Evolutionary conservation across 768 basidiomycete genomes (phyloP).

Genomic region (Brasilioporus rufonigricans): DNA sequence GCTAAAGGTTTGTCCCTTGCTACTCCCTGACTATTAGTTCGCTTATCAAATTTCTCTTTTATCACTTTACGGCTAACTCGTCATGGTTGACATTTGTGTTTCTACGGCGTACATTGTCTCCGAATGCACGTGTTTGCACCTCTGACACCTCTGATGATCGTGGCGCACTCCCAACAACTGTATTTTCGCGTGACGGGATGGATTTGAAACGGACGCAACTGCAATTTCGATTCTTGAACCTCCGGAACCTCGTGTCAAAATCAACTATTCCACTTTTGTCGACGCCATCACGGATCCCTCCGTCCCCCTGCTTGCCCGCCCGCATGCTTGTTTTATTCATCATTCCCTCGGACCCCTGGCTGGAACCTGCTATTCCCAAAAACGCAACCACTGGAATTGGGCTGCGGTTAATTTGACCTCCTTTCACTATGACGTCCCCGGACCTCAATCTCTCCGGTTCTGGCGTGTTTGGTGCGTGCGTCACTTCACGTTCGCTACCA

Average conservation of each 20-base stretch:
- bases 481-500: constrained; percentile 4
- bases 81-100: background rate
- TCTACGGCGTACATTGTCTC: constrained; percentile 18
- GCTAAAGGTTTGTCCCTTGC: constrained; percentile 62
- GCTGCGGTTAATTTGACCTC: constrained; percentile 2
- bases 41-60: constrained; percentile 20
- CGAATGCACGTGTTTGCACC: constrained; percentile 15
- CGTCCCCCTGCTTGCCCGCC: background rate
- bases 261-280: constrained; percentile 6
- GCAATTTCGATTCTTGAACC: constrained; percentile 23
- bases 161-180: constrained; percentile 2
- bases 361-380: constrained; percentile 1
- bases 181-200: constrained; percentile 5
- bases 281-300: background rate
- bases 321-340: constrained; percentile 1
- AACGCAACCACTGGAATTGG: constrained; percentile 14
- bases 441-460: constrained; percentile 1
- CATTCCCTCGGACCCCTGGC: too few relatives aligned
- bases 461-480: background rate
- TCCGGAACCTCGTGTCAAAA: constrained; percentile 29
- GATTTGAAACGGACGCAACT: constrained; percentile 16
- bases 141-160: constrained; percentile 10
- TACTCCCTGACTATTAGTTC: constrained; percentile 2
- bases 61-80: constrained; percentile 12
- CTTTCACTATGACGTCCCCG: constrained; percentile 8